Percentiles rank a stretch among this genome's conserved stretches.
Conservation (phyloP, 202 grass and related monocot genomes). For the Setaria italica region DNA sequence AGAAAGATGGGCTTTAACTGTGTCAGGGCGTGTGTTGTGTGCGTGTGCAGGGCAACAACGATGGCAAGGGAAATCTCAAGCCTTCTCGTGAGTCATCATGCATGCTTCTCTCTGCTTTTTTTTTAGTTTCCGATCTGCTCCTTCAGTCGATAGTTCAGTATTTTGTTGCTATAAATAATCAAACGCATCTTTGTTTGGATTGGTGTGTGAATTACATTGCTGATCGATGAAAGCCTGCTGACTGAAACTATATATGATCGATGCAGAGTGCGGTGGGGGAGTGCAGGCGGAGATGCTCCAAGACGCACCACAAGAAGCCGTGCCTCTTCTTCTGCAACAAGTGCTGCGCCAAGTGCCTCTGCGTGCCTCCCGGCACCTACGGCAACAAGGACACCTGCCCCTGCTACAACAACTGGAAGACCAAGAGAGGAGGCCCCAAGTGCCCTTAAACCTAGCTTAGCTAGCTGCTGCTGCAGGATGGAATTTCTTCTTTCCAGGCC, state of each 20-base stretch:
- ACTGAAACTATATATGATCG: too few species aligned
- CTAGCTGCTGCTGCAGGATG: not conserved
- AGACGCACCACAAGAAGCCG: conserved; percentile 58
- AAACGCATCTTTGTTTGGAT: too few species aligned
- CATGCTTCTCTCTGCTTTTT: too few species aligned
- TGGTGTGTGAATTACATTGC: too few species aligned
- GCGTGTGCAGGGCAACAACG: not conserved
- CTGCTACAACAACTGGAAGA: conserved; percentile 76
- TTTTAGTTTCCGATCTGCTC: too few species aligned
- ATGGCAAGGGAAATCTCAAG: not conserved
- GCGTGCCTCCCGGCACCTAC: conserved; percentile 60
- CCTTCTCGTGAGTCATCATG: not conserved
- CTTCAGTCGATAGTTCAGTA: too few species aligned
- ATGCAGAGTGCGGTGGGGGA: conserved; percentile 50
- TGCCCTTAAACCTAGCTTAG: conserved; percentile 37
- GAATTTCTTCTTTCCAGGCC: not conserved
- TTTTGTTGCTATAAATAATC: too few species aligned
- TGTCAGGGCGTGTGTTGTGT: not conserved
- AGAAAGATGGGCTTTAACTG: too few species aligned
- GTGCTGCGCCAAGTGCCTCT: conserved; percentile 64
- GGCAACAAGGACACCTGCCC: conserved; percentile 61
- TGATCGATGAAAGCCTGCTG: too few species aligned
- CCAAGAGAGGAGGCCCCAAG: conserved; percentile 62
- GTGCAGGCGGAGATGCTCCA: conserved; percentile 55
- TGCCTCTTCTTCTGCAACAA: conserved; percentile 74